Percentiles rank a stretch among this genome's conserved stretches.
These are phyloP conservation scores for Metschnikowia cerradonensis DNA, from an alignment of 805 yeast genomes.

Conservation along the genomic window DNA sequence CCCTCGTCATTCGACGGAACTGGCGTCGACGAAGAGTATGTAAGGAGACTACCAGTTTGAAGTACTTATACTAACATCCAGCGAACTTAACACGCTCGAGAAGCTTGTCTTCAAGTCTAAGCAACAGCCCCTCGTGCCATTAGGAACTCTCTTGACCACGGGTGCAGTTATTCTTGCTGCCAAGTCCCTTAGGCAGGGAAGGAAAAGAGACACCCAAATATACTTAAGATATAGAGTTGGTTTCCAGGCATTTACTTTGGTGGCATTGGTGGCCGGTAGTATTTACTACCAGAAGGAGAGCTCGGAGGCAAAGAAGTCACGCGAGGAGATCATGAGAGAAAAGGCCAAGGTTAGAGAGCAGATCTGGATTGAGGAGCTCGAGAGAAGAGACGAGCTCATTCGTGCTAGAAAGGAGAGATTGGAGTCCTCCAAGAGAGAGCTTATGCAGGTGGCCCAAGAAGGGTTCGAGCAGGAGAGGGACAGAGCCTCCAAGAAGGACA, in stretches of 20 bases:
- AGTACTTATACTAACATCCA: constrained; percentile 16
- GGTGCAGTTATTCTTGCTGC: constrained; percentile 81
- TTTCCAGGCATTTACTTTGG: constrained; percentile 77
- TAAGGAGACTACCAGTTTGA: constrained; percentile 9
- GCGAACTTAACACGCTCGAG: constrained; percentile 45
- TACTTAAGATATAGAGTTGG: constrained; percentile 91
- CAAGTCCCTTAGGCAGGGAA: constrained; percentile 66
- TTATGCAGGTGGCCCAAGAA: constrained; percentile 33
- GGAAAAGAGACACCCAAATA: constrained; percentile 69
- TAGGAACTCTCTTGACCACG: constrained; percentile 74
- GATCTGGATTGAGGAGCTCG: constrained; percentile 87
- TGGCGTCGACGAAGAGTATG: constrained; percentile 44
- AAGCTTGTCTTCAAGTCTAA: constrained; percentile 60
- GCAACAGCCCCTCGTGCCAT: constrained; percentile 86
- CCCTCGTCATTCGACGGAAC: constrained; percentile 50
- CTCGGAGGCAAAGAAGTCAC: constrained; percentile 33
- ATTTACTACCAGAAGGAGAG: constrained; percentile 55
- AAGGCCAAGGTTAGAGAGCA: constrained; percentile 83
- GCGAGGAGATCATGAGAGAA: constrained; percentile 63
- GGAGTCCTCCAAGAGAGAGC: constrained; percentile 45
- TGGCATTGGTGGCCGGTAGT: constrained; percentile 81
- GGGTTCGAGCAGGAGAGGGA: constrained; percentile 26
- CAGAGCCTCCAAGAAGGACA: not conserved
- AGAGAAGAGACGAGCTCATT: constrained; percentile 74
- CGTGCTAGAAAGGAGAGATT: constrained; percentile 67